Conservation (phyloP, 192 early-diverging fungal species). For the Gaertneriomyces sp. region DNA sequence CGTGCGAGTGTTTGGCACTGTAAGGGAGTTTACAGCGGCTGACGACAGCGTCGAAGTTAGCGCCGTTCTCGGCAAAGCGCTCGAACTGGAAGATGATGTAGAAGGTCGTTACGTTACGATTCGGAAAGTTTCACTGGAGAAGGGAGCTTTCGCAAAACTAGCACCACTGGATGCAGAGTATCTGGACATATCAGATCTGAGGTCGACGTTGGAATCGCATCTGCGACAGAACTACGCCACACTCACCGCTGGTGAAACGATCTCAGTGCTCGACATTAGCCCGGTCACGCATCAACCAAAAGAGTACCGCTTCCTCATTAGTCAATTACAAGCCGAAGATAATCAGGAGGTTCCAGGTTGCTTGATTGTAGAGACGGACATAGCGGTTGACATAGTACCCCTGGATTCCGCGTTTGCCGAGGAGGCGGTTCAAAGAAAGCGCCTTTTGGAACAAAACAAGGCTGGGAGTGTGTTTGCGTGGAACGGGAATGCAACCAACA, state of each 20-base stretch:
- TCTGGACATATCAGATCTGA: conserved; percentile 49
- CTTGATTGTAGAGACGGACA: conserved; percentile 72
- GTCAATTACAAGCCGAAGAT: conserved; percentile 41
- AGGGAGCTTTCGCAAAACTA: conserved; percentile 65
- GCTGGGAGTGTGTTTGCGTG: conserved; percentile 6
- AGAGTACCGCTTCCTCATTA: conserved; percentile 60
- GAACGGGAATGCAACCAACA: neutral
- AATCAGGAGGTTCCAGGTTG: conserved; percentile 61
- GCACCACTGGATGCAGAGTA: conserved; percentile 53
- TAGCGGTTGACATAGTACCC: conserved; percentile 74
- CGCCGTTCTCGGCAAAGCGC: conserved; percentile 43
- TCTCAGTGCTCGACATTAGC: conserved; percentile 40
- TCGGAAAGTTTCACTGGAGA: conserved; percentile 53
- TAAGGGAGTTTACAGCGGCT: conserved; percentile 66
- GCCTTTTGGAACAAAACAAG: neutral
- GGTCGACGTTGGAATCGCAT: conserved; percentile 64
- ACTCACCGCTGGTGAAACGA: conserved; percentile 61
- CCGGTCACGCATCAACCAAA: neutral
- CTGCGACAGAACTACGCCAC: conserved; percentile 65
- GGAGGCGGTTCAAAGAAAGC: conserved; percentile 18
- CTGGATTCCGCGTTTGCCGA: conserved; percentile 25
- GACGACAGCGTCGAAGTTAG: conserved; percentile 52
- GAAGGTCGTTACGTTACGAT: conserved; percentile 7
- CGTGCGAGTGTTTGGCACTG: conserved; percentile 54
- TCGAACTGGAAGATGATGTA: neutral